These are phyloP conservation scores for Mycena galopus DNA, from an alignment of 768 basidiomycete species.

Conservation along the genomic window DNA sequence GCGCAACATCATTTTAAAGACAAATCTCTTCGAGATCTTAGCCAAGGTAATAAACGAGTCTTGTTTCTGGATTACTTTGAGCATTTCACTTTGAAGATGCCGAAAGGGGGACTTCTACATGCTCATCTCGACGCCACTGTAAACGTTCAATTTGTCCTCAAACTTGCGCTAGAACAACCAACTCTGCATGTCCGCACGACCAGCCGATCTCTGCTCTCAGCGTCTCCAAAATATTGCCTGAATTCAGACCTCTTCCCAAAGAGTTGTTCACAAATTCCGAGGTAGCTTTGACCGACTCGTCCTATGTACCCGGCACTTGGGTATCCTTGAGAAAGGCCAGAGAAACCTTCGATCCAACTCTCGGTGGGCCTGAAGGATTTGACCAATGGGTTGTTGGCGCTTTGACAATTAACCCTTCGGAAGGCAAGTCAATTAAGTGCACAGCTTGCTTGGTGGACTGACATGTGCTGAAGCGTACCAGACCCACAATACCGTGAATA, in stretches of 20 bases:
- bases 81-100: slow-evolving; percentile 64
- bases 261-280: slow-evolving; percentile 44
- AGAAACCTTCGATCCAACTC: slow-evolving; percentile 58
- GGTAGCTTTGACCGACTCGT: slow-evolving; percentile 52
- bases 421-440: slow-evolving; percentile 41
- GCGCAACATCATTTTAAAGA: slow-evolving; percentile 68
- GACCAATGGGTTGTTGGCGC: slow-evolving; percentile 73
- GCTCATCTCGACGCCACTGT: slow-evolving; percentile 83
- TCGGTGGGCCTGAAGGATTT: slow-evolving; percentile 76
- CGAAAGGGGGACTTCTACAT: slow-evolving; percentile 83
- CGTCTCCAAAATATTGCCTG: slow-evolving; percentile 60
- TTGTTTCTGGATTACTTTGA: not conserved
- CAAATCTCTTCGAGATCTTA: slow-evolving; percentile 71
- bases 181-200: slow-evolving; percentile 71
- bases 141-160: slow-evolving; percentile 63
- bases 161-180: slow-evolving; percentile 67
- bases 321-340: slow-evolving; percentile 68
- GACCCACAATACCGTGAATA: slow-evolving; percentile 77
- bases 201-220: slow-evolving; percentile 55
- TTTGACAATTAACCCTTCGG: slow-evolving; percentile 76
- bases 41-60: slow-evolving; percentile 68
- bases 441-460: not conserved
- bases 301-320: slow-evolving; percentile 65
- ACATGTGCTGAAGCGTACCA: slow-evolving; percentile 61
- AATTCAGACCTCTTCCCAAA: slow-evolving; percentile 64